These are phyloP conservation scores for Agrocybe chaxingu DNA, from an alignment of 768 basidiomycete species.

Conservation along the genomic window DNA sequence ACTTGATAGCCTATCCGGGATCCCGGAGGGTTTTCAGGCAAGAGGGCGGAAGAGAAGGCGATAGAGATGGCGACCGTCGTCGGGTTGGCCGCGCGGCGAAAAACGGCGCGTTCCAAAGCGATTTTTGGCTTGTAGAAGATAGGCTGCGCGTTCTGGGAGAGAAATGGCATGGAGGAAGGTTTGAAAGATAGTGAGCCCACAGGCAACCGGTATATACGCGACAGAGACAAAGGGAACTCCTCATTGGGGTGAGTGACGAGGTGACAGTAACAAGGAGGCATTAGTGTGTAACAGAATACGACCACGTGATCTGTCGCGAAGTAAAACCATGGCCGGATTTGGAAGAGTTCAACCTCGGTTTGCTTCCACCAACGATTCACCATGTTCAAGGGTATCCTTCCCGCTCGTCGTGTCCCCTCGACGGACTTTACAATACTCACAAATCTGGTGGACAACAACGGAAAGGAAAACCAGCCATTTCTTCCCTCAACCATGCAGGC, in stretches of 20 bases:
- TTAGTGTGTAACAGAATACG: conserved; percentile 1
- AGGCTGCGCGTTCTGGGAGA: not conserved
- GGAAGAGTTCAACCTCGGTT: conserved; percentile 24
- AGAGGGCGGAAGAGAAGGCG: too few species aligned
- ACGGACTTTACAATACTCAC: conserved; percentile 76
- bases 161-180: not conserved
- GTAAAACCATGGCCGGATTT: conserved; percentile 30
- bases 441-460: conserved; percentile 42
- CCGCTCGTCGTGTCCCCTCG: conserved; percentile 62
- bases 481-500: conserved; percentile 10
- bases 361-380: conserved; percentile 18
- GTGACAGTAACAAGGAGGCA: not conserved
- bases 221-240: conserved; percentile 1
- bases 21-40: too few species aligned
- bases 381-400: conserved; percentile 84
- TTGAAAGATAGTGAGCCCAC: not conserved
- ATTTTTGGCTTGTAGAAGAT: not conserved
- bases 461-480: conserved; percentile 66
- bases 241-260: not conserved
- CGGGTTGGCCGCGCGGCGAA: too few species aligned
- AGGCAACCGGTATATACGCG: conserved; percentile 4
- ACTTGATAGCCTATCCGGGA: too few species aligned
- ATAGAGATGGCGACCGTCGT: too few species aligned
- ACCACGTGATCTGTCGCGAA: conserved; percentile 28
- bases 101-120: too few species aligned